Base-by-base conservation (phyloP, 2,329 filamentous ascomycete species). In the Aciculosporium take region DNA sequence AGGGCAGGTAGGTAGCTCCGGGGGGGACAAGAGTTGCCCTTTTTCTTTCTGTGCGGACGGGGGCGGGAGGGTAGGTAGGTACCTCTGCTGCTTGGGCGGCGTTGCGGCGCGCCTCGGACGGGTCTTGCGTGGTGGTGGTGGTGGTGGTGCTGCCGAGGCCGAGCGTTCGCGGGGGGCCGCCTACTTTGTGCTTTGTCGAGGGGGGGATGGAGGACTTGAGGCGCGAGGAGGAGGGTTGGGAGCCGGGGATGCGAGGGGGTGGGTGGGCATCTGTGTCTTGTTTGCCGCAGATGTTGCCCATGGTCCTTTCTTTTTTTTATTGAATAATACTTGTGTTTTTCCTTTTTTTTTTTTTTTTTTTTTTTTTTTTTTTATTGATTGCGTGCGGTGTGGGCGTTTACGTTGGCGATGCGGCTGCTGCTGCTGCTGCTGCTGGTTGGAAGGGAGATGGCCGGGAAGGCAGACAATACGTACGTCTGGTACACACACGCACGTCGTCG, bases 281-380 rank as follows among this genome's bases (percentile, higher is more conserved):
- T 60, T 85, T 87, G 57, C 85, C 84, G 67, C 84, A 94, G 63
- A 86, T 72, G 59, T 86, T 89, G 45, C 88, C 88, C 88, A 95
- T 94, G 30, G 18, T 30, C 13, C 13, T n/a, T 29, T 30, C n/a
- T 30, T 9, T 17, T 17, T 30, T 30, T 9, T 32, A 12, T 9
- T n/a, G n/a, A n/a, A n/a, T n/a, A n/a, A 7, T 32, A 17, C 15
- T 32, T 32, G 30, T 18, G 30, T 20, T 23, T 3, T 23, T 27
- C 3, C 6, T 17, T 24, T 25, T 24, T 10, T 8, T 20, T 24
- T 7, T 35, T 4, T 36, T 25, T 17, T 23, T 17, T 24, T 15
- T 34, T 34, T 12, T 21, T 21, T 30, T 12, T 7, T 9, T 5
- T 17, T 33, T 12, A 12, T 23, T 23, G n/a, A n/a, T n/a, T n/a